Percentiles rank a stretch among this genome's conserved stretches.
Evolutionary conservation across 1,284 basidiomycete genomes (phyloP).

Genomic region (Irpex lacteus): DNA sequence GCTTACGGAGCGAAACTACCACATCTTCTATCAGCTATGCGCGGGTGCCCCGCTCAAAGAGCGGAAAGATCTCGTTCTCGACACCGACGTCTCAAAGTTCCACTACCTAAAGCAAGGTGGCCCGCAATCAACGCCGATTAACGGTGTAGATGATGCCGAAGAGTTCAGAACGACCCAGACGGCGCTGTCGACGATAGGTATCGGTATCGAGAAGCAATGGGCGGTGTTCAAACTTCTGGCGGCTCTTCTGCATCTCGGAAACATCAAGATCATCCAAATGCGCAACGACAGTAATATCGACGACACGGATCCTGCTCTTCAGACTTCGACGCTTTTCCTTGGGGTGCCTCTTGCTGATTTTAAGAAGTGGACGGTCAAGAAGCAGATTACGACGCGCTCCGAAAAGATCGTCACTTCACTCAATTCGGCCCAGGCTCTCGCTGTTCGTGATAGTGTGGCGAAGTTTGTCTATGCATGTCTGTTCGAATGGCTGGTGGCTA

Average conservation of each 20-base stretch:
- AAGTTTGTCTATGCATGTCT: constrained; percentile 99
- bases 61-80: constrained; percentile 90
- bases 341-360: constrained; percentile 93
- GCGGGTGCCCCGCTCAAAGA: constrained; percentile 95
- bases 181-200: constrained; percentile 94
- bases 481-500: constrained; percentile 98
- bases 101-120: constrained; percentile 95
- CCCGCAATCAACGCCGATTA: constrained; percentile 79
- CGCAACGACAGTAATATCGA: constrained; percentile 85
- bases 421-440: constrained; percentile 88
- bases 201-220: constrained; percentile 97
- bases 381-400: constrained; percentile 90
- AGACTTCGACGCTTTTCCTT: constrained; percentile 84
- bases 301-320: constrained; percentile 82
- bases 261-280: constrained; percentile 84
- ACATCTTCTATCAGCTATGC: constrained; percentile 99
- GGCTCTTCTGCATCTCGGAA: constrained; percentile 93
- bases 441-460: constrained; percentile 94
- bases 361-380: constrained; percentile 99
- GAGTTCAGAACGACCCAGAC: constrained; percentile 94
- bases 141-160: constrained; percentile 92
- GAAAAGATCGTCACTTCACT: constrained; percentile 94
- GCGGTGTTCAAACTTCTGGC: constrained; percentile 95
- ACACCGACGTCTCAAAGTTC: constrained; percentile 85
- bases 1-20: constrained; percentile 96